Conservation (phyloP, 73 alveolate species). For the Paramecium sonneborni region DNA sequence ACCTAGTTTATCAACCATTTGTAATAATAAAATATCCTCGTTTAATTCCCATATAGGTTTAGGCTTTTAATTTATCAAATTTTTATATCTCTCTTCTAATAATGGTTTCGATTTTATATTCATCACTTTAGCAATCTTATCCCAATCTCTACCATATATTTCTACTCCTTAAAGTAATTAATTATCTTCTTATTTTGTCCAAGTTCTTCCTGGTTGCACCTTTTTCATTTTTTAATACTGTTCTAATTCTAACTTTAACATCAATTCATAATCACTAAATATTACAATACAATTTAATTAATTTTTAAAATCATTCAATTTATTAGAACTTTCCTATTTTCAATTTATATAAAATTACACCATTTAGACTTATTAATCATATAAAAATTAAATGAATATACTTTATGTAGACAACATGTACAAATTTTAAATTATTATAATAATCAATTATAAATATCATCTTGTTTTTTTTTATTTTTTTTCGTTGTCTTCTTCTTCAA, state of each 20-base stretch:
- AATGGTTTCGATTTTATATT: background rate
- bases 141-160: constrained; percentile 17
- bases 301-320: background rate
- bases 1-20: constrained; percentile 27
- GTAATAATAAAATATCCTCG: constrained; percentile 7
- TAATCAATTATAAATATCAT: background rate
- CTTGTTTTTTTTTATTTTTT: constrained; percentile 1
- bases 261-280: background rate
- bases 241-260: background rate
- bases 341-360: no score
- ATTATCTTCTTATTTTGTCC: constrained; percentile 15
- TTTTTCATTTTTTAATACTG: background rate
- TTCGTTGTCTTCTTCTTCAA: background rate
- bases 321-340: background rate
- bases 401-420: no score
- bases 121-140: background rate
- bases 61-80: background rate
- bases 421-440: no score
- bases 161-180: background rate
- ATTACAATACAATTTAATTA: background rate
- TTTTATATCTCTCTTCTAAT: background rate
- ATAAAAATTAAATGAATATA: no score
- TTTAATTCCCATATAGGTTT: background rate
- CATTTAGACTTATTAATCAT: background rate
- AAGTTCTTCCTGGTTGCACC: background rate